A percentile compares a stretch with the other conserved stretches of the same genome.
These are phyloP conservation scores for Diaporthe sp. DNA, from an alignment of 2,329 filamentous ascomycete genomes.

Conservation along the genomic window DNA sequence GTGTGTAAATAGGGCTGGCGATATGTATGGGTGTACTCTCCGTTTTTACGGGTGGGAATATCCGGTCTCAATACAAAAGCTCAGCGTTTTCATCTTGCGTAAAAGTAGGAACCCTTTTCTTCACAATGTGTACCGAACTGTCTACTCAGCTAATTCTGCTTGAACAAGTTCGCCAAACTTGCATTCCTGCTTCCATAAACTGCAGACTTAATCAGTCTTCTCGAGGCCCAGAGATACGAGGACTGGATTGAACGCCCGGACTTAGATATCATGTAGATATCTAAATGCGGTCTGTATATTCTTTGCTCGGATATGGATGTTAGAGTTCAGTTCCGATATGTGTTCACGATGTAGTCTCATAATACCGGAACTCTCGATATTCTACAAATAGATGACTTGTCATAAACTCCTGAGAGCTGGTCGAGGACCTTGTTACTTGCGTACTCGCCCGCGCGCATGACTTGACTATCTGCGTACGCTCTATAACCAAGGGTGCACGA, in stretches of 20 bases:
- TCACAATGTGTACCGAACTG: background rate
- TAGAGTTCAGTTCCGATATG: too few species aligned
- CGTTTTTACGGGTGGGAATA: too few species aligned
- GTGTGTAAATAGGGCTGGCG: too few species aligned
- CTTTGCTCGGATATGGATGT: too few species aligned
- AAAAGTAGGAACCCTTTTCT: too few species aligned
- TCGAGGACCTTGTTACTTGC: background rate
- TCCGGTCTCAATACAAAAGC: too few species aligned
- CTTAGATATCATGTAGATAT: too few species aligned
- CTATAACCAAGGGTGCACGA: background rate
- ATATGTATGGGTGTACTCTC: too few species aligned
- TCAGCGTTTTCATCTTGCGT: too few species aligned
- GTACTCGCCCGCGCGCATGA: background rate
- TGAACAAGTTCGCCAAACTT: background rate
- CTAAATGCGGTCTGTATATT: too few species aligned
- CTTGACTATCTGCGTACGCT: background rate
- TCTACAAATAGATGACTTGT: background rate
- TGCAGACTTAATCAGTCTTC: fast-evolving
- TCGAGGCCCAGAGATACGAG: background rate
- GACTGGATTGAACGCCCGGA: background rate
- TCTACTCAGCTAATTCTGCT: background rate
- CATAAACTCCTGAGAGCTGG: too few species aligned
- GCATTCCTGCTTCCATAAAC: background rate
- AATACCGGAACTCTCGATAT: background rate
- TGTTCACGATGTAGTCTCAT: too few species aligned